Base-by-base conservation (phyloP, 768 basidiomycete species). In the Terana coerulea region DNA sequence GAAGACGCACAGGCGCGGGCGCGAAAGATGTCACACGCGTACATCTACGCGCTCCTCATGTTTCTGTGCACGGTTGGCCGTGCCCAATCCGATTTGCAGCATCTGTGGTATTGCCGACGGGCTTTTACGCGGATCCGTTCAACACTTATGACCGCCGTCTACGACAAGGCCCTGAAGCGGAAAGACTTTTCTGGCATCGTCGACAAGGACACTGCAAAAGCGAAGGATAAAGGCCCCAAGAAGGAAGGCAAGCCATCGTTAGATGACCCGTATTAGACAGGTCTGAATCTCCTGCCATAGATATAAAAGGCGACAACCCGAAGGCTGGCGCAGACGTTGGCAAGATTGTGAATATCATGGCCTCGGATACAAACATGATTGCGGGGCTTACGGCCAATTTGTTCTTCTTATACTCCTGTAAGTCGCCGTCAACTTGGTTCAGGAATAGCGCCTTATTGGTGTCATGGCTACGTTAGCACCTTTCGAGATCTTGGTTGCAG, bases 281-380 rank as follows among this genome's bases (percentile, higher is more conserved):
- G n/a, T n/a, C n/a, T n/a, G n/a, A n/a, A n/a, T n/a, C 10, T 10
- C n/a, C 10, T n/a, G 12, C 6, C 8, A n/a, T n/a, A 50, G 49
- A 50, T 14, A 37, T 53, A 43, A 75, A 68, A 61, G 66, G 44
- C 31, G 69, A 70, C 53, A 74, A 88, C 26, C 79, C 83, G 1
- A 85, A 80, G 58, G 78, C 85, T 0, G 88, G 90, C 12, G 93
- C 93, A 6, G 88, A 92, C 63, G 75, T 88, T 11, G 93, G 93
- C 11, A 93, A 94, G 65, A 90, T 95, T 47, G 89, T 94, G 49
- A 91, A 91, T 57, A 68, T 94, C 30, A 95, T 95, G 91, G 83
- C 88, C 12, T 81, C 80, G 7, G 89, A 91, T 63, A 81, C 84
- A 2, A 86, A 83, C 60, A 69, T 75, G 43, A 75, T 86, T 50